Percentiles rank a stretch among this genome's conserved stretches.
Conservation (phyloP, 192 early-diverging fungal genomes). For the Coemansia sp. region DNA sequence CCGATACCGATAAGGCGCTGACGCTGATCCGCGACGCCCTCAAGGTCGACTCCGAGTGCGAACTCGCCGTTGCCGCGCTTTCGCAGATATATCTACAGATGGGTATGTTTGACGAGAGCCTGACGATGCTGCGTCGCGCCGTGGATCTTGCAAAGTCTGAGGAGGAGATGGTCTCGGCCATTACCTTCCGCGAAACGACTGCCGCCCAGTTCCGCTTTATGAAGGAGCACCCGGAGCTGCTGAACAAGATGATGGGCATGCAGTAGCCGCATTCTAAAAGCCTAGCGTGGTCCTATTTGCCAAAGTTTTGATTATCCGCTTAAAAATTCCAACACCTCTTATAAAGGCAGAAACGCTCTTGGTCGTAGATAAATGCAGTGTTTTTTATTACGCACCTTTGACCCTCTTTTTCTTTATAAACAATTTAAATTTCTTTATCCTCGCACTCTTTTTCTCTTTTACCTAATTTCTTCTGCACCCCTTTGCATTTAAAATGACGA, state of each 20-base stretch:
- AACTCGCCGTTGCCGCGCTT: slow-evolving; percentile 83
- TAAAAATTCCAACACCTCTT: too few relatives aligned
- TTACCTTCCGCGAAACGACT: slow-evolving; percentile 67
- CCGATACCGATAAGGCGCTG: slow-evolving; percentile 74
- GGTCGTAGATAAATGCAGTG: too few relatives aligned
- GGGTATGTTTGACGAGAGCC: slow-evolving; percentile 81
- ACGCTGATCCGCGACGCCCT: slow-evolving; percentile 74
- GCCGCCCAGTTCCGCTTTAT: slow-evolving; percentile 60
- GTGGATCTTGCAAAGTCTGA: slow-evolving; percentile 83
- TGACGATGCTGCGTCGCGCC: slow-evolving; percentile 78
- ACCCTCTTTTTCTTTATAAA: too few relatives aligned
- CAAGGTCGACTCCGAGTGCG: slow-evolving; percentile 92
- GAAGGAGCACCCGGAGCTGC: slow-evolving; percentile 57
- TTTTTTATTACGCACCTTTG: too few relatives aligned
- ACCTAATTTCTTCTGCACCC: not conserved
- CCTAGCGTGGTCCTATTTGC: too few relatives aligned
- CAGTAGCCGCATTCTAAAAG: not conserved
- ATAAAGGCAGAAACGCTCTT: too few relatives aligned
- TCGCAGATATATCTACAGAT: slow-evolving; percentile 82
- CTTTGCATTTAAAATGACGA: not conserved
- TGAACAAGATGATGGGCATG: slow-evolving; percentile 55
- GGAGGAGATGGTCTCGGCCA: slow-evolving; percentile 82
- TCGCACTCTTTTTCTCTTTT: slow-evolving; percentile 2
- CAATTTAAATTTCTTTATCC: not conserved
- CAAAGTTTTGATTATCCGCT: too few relatives aligned